These are phyloP conservation scores for Umbelopsis sp. DNA, from an alignment of 371 early-diverging fungal species.

Conservation along the genomic window DNA sequence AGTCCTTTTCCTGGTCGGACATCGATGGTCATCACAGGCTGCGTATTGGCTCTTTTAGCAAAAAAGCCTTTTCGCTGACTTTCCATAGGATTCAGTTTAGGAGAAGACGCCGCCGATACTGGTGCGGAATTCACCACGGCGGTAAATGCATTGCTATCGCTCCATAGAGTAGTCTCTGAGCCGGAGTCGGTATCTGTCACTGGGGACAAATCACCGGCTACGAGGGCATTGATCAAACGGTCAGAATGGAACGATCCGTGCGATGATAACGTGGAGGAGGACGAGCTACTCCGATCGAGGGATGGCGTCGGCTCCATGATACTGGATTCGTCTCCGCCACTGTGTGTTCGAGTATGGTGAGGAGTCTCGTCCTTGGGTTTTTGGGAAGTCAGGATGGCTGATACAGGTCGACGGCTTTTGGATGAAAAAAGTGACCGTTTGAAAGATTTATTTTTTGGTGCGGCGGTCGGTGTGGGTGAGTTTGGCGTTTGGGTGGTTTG, in stretches of 20 bases:
- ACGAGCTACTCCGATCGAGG: conserved; percentile 23
- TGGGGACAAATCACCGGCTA: not conserved
- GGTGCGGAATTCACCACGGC: not conserved
- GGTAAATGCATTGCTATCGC: not conserved
- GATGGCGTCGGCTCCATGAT: conserved; percentile 36
- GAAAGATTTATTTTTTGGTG: not conserved
- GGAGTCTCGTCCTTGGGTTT: not conserved
- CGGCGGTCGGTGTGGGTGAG: not conserved
- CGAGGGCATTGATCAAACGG: not conserved
- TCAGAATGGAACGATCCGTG: conserved; percentile 12
- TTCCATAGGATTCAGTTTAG: not conserved
- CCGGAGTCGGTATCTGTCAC: not conserved
- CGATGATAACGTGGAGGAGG: conserved; percentile 4
- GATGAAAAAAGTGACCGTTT: conserved; percentile 5
- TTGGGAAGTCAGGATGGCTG: not conserved
- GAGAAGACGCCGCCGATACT: conserved; percentile 2
- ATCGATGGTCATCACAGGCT: not conserved
- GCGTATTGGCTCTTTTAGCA: not conserved
- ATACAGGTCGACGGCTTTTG: conserved; percentile 8
- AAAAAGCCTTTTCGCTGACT: conserved; percentile 6
- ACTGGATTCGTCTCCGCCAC: conserved; percentile 38
- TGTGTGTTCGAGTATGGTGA: conserved; percentile 21
- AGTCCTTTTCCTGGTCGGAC: not conserved
- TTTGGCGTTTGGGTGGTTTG: not conserved
- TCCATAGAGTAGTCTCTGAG: not conserved